These are phyloP conservation scores for Thalia dealbata DNA, from an alignment of 176 grass and related monocot species.

Conservation along the genomic window DNA sequence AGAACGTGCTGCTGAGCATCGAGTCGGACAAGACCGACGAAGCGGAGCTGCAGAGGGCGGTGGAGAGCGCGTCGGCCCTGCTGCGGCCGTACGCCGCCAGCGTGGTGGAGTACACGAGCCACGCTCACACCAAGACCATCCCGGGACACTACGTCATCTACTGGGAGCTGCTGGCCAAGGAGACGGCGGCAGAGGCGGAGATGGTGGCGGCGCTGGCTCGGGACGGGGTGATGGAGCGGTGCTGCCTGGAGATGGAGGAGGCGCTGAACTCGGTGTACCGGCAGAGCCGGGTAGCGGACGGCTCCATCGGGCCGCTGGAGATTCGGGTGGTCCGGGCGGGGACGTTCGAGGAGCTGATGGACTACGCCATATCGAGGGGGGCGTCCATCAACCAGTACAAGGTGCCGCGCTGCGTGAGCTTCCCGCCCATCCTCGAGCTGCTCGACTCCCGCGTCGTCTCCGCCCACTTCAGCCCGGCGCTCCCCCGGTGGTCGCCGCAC, in stretches of 20 bases:
- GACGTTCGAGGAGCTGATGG: constrained; percentile 77
- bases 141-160: constrained; percentile 73
- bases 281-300: constrained; percentile 42
- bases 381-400: constrained; percentile 84
- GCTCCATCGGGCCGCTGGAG: constrained; percentile 50
- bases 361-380: constrained; percentile 52
- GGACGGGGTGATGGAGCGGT: constrained; percentile 19
- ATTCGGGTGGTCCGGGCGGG: constrained; percentile 41
- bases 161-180: constrained; percentile 44
- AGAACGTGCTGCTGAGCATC: constrained; percentile 64
- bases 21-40: constrained; percentile 72
- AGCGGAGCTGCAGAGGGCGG: constrained; percentile 60
- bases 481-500: constrained; percentile 35
- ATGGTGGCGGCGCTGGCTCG: neutral
- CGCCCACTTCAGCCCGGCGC: constrained; percentile 37
- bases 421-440: constrained; percentile 55
- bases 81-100: constrained; percentile 27
- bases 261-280: constrained; percentile 46
- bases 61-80: constrained; percentile 37
- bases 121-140: constrained; percentile 39
- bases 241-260: constrained; percentile 65
- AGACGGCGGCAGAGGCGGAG: neutral
- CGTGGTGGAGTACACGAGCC: constrained; percentile 62
- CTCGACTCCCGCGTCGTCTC: constrained; percentile 56
- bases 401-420: constrained; percentile 51